Evolutionary conservation across 1,139 yeast genomes (phyloP), one percentile per base, ranked within the genome.

Genomic region (Kurtzmaniella quercitrusa): DNA sequence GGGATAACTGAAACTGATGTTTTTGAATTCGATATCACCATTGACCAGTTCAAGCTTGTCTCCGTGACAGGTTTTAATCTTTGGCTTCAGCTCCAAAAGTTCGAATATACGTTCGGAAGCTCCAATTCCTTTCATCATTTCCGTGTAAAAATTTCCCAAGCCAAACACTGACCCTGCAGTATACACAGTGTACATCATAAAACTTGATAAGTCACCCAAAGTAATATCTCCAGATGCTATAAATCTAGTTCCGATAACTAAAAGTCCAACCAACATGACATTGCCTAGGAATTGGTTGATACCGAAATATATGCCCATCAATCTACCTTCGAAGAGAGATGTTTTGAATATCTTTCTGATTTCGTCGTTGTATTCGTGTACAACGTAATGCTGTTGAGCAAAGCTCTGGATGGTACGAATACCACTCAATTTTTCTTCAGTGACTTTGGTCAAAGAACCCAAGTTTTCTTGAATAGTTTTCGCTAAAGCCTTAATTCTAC

Each of bases 81-180:
- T 57, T 2, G 96, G 93, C 45, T 80, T 67, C 60, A 84, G 78
- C 52, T 89, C 96, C 41, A 84, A 76, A 39, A 93, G 70, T 62
- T 93, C 98, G 66, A 93, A 93, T 42, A 93, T 68, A 49, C 98
- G 75, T 43, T 95, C 86, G 0, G 97, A 94, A 0, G 98, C 98
- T 47, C 98, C 98, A 6, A 91, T 84, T 39, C 97, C 98, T 66
- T 91, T 93, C 95, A 93, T 91, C 46, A 91, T 67, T 58, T 93
- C 98, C 1, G 96, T 84, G 57, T 89, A 91, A 59, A 91, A 91
- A 47, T 85, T 84, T 1, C 96, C 93, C 36, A 93, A 63, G 1
- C 97, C 97, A 60, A 86, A 87, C 30, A 91, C 87, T 0, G 97
- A 87, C 42, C 84, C 75, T 3, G 97, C 97, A 2, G 97, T 88